Evolutionary conservation across 179 eudicot genomes (phyloP), one percentile per base, ranked within the genome.

Genomic region (Gypsophila paniculata): DNA sequence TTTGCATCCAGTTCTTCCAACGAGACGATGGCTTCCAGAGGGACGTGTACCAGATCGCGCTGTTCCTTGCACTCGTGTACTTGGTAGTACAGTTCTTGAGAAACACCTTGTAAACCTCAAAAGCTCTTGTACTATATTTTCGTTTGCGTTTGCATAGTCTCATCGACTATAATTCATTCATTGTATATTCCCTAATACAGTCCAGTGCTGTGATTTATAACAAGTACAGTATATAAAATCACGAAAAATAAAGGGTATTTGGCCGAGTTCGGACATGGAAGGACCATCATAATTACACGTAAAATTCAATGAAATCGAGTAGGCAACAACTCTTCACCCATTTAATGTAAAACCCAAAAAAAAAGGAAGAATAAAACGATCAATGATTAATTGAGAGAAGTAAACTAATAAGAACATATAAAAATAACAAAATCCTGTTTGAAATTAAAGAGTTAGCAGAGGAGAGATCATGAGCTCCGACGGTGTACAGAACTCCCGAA

Each of bases 81-180:
- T 87, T 95, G 19, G 90, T 95, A 52, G 89, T 90, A 80, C 96
- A 92, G 79, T 95, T 82, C 84, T 80, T 95, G 79, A 86, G 59
- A 81, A 71, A 79, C 61, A 95, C 99, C 18, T 80, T 93, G 88
- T 88, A 83, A 91, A 26, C 17, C 52, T 29, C 0, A 7, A 3
- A 29, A n/a, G 17, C 21, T 65, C 64, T 44, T 2, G 0, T n/a
- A n/a, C n/a, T n/a, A n/a, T n/a, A n/a, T n/a, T n/a, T 0, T n/a
- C 9, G 12, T 12, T 51, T 32, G 10, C 48, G 32, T 22, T 19
- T 18, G 15, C 32, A 13, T 18, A 25, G n/a, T 14, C 11, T 1
- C 18, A 34, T 49, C 19, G 10, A 39, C 42, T 42, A 42, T 42
- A 42, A 44, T 10, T 19, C 29, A 11, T 6, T 5, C 44, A 10